Conservation (phyloP, 352 stramenopile species). For the Globisporangium carolinianum region DNA sequence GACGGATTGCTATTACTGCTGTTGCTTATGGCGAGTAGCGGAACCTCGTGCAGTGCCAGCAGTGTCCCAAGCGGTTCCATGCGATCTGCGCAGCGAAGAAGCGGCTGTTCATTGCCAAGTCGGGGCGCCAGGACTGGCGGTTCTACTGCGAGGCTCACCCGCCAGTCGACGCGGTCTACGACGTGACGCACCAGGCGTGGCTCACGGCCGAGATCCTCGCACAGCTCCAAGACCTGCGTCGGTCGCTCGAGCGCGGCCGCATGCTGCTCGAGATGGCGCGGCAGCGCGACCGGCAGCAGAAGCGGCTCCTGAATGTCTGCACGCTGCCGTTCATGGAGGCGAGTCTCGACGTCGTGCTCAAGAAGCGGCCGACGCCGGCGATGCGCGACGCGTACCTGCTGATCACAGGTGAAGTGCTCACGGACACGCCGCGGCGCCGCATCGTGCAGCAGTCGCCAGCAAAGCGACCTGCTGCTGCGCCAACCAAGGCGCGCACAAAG, state of each 20-base stretch:
- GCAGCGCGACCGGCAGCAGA: constrained; percentile 81
- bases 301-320: constrained; percentile 60
- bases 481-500: constrained; percentile 2
- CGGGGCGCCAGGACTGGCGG: constrained; percentile 56
- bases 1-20: neutral
- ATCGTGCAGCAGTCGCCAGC: constrained; percentile 14
- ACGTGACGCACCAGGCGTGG: constrained; percentile 67
- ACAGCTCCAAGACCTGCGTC: constrained; percentile 68
- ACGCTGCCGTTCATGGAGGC: constrained; percentile 55
- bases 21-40: constrained; percentile 19
- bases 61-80: constrained; percentile 65
- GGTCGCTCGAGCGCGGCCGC: constrained; percentile 68
- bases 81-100: constrained; percentile 66
- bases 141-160: constrained; percentile 74
- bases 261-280: constrained; percentile 84
- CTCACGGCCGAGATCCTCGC: constrained; percentile 67
- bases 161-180: constrained; percentile 57
- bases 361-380: constrained; percentile 51
- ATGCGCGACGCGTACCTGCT: constrained; percentile 70
- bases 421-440: constrained; percentile 34
- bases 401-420: constrained; percentile 49
- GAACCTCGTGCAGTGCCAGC: constrained; percentile 40
- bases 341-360: constrained; percentile 68
- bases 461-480: constrained; percentile 2
- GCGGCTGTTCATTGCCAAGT: constrained; percentile 54